Percentiles rank a stretch among this genome's conserved stretches.
These are phyloP conservation scores for Leccinum rimulosum DNA, from an alignment of 768 basidiomycete species.

Conservation along the genomic window DNA sequence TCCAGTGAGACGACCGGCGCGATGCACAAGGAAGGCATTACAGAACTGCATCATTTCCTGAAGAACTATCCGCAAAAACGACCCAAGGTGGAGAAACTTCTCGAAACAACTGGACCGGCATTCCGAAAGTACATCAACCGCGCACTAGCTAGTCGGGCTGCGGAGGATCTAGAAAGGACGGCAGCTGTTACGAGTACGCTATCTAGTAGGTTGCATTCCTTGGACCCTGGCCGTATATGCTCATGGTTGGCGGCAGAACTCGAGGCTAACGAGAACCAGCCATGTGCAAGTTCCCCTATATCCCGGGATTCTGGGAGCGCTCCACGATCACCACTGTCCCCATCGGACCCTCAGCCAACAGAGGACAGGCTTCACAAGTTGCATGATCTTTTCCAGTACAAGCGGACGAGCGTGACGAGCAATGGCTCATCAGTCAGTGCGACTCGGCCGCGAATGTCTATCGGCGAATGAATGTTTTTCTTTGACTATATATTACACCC, in stretches of 20 bases:
- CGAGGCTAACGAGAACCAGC: conserved; percentile 52
- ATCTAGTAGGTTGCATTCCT: conserved; percentile 54
- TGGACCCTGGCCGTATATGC: neutral
- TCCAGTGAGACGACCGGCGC: conserved; percentile 87
- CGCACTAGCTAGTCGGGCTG: conserved; percentile 83
- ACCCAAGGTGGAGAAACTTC: conserved; percentile 78
- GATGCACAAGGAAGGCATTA: conserved; percentile 91
- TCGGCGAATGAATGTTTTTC: conserved; percentile 19
- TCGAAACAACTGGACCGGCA: conserved; percentile 84
- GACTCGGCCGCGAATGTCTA: conserved; percentile 12
- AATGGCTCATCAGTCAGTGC: conserved; percentile 36
- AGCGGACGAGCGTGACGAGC: conserved; percentile 59
- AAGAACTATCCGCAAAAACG: conserved; percentile 87
- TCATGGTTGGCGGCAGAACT: conserved; percentile 44
- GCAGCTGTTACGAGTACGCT: conserved; percentile 81
- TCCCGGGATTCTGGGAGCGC: conserved; percentile 27
- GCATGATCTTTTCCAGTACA: conserved; percentile 81
- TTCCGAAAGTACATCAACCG: conserved; percentile 91
- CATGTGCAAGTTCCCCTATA: conserved; percentile 34
- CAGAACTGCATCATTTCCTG: conserved; percentile 89
- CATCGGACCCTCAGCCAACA: conserved; percentile 33
- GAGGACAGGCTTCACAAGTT: conserved; percentile 72
- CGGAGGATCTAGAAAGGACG: conserved; percentile 78
- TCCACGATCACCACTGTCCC: conserved; percentile 36
- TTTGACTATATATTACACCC: conserved; percentile 17